Base-by-base conservation (phyloP, 208 protist species). In the Trypanosoma avium region DNA sequence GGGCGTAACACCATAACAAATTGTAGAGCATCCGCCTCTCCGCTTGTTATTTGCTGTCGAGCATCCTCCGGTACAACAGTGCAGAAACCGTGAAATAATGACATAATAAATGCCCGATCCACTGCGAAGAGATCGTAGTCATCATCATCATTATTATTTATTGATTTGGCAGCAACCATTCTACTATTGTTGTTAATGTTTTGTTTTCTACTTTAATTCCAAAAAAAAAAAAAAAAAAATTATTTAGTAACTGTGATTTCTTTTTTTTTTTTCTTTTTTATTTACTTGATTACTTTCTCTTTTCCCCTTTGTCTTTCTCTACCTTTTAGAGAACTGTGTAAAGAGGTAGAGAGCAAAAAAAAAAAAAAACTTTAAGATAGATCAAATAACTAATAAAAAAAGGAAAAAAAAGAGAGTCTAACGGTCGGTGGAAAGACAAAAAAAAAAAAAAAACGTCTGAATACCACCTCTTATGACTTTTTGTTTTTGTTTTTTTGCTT, bases 1-100 rank as follows among this genome's bases (percentile, higher is more conserved):
- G 85, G 88, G 43, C 90, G 80, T 8, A 88, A 60, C 15, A 79
- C 84, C 29, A 90, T 70, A 29, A 95, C 46, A 47, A 82, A 91
- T 72, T 92, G 84, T 12, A 95, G 56, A 40, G 87, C 83, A n/a
- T 90, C 79, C 0, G 52, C 22, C 17, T 77, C 75, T 32, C 61
- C 57, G 45, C 66, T 68, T 3, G 84, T 55, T 12, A 92, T 68
- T 8, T 57, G 26, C 27, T 70, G 53, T 21, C 83, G 83, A 0
- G 79, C 67, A 38, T 84, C 82, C 1, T 68, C 55, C 4, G 88
- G 85, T 8, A 95, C 74, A 12, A 70, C 42, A 4, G 80, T 91
- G 47, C 81, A 73, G 40, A 95, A 76, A 10, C 81, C 70, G 17
- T 73, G 75, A 50, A 91, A 95, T 22, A 95, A 68, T 8, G 75